These are phyloP conservation scores for Thermothielavioides terrestris DNA, from an alignment of 495 filamentous ascomycete genomes.

Conservation along the genomic window DNA sequence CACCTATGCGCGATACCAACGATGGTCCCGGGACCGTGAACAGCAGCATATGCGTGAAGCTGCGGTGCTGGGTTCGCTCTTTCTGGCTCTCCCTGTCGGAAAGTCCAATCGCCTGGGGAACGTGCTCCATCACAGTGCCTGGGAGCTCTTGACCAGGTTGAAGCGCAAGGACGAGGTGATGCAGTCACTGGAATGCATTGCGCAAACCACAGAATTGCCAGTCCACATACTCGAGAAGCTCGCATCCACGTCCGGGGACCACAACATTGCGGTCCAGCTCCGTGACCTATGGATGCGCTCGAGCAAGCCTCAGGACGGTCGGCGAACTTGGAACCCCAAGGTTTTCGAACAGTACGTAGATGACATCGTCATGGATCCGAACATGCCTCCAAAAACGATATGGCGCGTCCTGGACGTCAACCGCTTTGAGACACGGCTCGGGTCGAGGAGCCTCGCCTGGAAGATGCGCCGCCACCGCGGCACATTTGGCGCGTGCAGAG, in stretches of 20 bases:
- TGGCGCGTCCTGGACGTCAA: slow-evolving; percentile 21
- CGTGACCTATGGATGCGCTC: slow-evolving; percentile 15
- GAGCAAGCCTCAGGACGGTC: not conserved
- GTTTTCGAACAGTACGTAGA: slow-evolving; percentile 11
- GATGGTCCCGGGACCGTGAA: too few species aligned
- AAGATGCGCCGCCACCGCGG: slow-evolving; percentile 6
- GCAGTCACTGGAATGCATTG: slow-evolving; percentile 7
- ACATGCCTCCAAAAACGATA: slow-evolving; percentile 12
- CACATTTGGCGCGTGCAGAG: slow-evolving; percentile 6
- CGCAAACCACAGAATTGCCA: not conserved
- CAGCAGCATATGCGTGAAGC: slow-evolving; percentile 6
- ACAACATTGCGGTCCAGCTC: slow-evolving; percentile 14
- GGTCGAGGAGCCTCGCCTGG: not conserved
- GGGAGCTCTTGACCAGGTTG: slow-evolving; percentile 13
- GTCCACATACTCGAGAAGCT: slow-evolving; percentile 7
- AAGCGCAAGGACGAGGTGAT: slow-evolving; percentile 9
- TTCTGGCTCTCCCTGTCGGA: slow-evolving; percentile 10
- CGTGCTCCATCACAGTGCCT: slow-evolving; percentile 13
- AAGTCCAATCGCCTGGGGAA: not conserved
- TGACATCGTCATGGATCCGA: slow-evolving; percentile 17
- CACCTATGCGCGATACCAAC: too few species aligned
- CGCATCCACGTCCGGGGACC: slow-evolving; percentile 6
- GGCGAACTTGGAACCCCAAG: slow-evolving; percentile 11
- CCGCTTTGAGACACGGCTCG: not conserved
- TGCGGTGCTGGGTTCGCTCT: slow-evolving; percentile 20